Conservation (phyloP, 345 rosid genomes). For the Eucalyptus sideroxylon region DNA sequence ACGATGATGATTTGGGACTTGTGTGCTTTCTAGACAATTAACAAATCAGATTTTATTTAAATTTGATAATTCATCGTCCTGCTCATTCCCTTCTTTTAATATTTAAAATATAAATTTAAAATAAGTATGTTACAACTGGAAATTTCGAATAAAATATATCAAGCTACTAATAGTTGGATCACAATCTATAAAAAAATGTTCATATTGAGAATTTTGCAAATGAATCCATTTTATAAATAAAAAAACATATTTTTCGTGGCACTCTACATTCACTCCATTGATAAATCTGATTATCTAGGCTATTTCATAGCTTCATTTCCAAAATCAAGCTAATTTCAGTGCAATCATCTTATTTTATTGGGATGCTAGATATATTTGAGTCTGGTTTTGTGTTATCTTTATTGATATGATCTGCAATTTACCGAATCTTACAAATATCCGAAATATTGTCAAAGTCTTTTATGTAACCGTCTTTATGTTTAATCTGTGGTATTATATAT, state of each 20-base stretch:
- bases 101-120: no score
- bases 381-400: neutral
- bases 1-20: neutral
- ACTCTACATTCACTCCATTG: neutral
- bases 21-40: neutral
- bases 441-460: neutral
- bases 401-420: no score
- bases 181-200: no score
- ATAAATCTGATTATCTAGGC: neutral
- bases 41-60: no score
- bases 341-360: neutral
- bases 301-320: neutral
- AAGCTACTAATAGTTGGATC: neutral
- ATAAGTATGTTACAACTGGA: no score
- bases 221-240: neutral
- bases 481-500: no score
- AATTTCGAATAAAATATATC: no score
- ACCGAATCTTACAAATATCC: no score
- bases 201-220: no score
- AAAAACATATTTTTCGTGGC: neutral
- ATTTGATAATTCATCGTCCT: neutral
- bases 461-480: no score
- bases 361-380: neutral
- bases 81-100: neutral
- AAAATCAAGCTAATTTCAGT: neutral